These are phyloP conservation scores for Scheffersomyces quercinus DNA, from an alignment of 1,139 yeast species.

Conservation along the genomic window DNA sequence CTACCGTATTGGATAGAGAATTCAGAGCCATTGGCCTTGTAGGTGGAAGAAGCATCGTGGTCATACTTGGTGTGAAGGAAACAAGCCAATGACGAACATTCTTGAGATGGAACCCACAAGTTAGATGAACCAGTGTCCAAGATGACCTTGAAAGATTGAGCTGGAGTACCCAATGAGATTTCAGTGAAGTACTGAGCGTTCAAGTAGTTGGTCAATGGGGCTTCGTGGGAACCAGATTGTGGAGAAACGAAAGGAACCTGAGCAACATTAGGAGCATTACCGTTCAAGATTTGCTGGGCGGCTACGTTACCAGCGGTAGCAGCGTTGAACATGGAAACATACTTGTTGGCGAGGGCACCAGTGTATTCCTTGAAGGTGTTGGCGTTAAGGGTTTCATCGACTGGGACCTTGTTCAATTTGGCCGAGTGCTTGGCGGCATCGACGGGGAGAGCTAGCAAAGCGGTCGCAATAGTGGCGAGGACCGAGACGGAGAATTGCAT, in stretches of 20 bases:
- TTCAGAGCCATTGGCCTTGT: constrained; percentile 80
- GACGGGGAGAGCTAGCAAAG: constrained; percentile 25
- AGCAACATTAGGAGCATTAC: constrained; percentile 15
- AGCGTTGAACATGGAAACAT: constrained; percentile 55
- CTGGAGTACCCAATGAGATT: constrained; percentile 87
- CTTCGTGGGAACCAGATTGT: constrained; percentile 40
- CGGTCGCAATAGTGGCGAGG: constrained; percentile 40
- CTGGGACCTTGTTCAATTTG: constrained; percentile 62
- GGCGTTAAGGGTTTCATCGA: constrained; percentile 62
- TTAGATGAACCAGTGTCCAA: constrained; percentile 96
- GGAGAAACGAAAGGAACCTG: constrained; percentile 49
- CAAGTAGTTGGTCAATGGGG: constrained; percentile 87
- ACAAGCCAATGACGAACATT: constrained; percentile 93
- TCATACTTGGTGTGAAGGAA: constrained; percentile 89
- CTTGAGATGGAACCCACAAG: constrained; percentile 91
- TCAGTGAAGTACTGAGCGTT: constrained; percentile 96
- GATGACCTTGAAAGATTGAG: constrained; percentile 85
- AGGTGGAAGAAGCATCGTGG: constrained; percentile 74
- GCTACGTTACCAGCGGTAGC: constrained; percentile 17
- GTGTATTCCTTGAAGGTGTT: constrained; percentile 64
- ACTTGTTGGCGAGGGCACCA: constrained; percentile 71
- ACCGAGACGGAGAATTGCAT: constrained; percentile 39
- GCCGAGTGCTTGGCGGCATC: constrained; percentile 67
- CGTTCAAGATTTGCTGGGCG: constrained; percentile 2
- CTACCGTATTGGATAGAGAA: constrained; percentile 89